Evolutionary conservation across 306 rosid genomes (phyloP).

Genomic region (Senna siamea): DNA sequence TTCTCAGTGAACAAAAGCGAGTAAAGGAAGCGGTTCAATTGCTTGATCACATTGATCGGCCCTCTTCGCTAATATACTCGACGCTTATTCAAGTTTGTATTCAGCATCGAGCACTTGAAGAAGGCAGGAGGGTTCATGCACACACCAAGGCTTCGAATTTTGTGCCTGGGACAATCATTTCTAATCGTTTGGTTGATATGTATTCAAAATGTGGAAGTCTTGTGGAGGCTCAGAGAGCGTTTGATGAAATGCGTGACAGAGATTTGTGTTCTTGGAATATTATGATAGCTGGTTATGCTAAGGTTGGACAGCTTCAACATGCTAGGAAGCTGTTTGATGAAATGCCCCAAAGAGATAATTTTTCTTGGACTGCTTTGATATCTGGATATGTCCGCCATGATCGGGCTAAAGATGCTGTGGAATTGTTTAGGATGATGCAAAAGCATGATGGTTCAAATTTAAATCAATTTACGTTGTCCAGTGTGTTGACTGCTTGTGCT

Average conservation of each 20-base stretch:
- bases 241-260: constrained; percentile 60
- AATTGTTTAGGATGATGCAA: constrained; percentile 64
- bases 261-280: constrained; percentile 82
- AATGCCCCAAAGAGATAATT: constrained; percentile 68
- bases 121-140: constrained; percentile 57
- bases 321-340: constrained; percentile 65
- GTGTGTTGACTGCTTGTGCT: constrained; percentile 66
- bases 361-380: constrained; percentile 66
- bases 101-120: constrained; percentile 58
- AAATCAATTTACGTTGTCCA: constrained; percentile 56
- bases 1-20: constrained; percentile 52
- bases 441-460: constrained; percentile 46
- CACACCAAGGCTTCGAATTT: constrained; percentile 63
- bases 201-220: constrained; percentile 66
- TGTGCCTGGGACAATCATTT: constrained; percentile 50
- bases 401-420: constrained; percentile 56
- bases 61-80: constrained; percentile 55
- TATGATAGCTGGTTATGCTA: constrained; percentile 64
- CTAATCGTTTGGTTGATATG: constrained; percentile 55
- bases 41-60: constrained; percentile 46
- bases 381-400: constrained; percentile 55
- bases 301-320: constrained; percentile 46
- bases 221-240: constrained; percentile 54
- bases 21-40: constrained; percentile 60
- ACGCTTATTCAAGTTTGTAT: constrained; percentile 52